These are phyloP conservation scores for Ophiostoma montium DNA, from an alignment of 2,329 filamentous ascomycete species.

Conservation along the genomic window DNA sequence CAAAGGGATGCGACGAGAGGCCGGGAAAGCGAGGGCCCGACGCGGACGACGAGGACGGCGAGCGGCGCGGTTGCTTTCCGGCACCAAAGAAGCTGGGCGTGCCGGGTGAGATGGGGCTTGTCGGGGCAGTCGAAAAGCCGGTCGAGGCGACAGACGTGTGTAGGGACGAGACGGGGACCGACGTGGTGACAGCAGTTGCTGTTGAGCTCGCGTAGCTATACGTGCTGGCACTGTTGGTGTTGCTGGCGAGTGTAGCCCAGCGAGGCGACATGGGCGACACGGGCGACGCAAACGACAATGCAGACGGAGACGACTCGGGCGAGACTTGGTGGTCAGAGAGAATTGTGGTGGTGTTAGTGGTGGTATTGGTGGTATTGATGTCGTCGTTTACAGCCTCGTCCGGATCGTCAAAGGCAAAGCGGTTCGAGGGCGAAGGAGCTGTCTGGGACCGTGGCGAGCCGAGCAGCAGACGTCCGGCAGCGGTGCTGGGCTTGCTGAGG, in stretches of 20 bases:
- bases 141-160: slow-evolving; percentile 8
- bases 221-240: slow-evolving; percentile 13
- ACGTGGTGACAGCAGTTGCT: slow-evolving; percentile 3
- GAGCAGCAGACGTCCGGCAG: slow-evolving; percentile 1
- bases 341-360: slow-evolving; percentile 1
- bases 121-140: slow-evolving; percentile 10
- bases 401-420: slow-evolving; percentile 9
- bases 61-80: slow-evolving; percentile 9
- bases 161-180: slow-evolving; percentile 2
- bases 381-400: slow-evolving; percentile 7
- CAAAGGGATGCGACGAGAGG: slow-evolving; percentile 20
- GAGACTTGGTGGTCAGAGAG: neutral
- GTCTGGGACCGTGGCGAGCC: slow-evolving; percentile 1
- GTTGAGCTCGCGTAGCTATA: slow-evolving; percentile 16
- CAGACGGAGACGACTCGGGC: neutral
- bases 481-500: neutral
- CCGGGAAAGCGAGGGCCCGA: slow-evolving; percentile 18
- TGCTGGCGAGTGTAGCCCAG: slow-evolving; percentile 31
- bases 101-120: slow-evolving; percentile 9
- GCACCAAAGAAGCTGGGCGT: slow-evolving; percentile 1
- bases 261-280: slow-evolving; percentile 25
- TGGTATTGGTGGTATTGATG: slow-evolving; percentile 1
- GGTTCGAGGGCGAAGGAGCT: slow-evolving; percentile 3
- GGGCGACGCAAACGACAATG: slow-evolving; percentile 16
- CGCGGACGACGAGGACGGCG: slow-evolving; percentile 13